Evolutionary conservation across 257 asterid species (phyloP).

Genomic region (Capsicum rhomboideum): DNA sequence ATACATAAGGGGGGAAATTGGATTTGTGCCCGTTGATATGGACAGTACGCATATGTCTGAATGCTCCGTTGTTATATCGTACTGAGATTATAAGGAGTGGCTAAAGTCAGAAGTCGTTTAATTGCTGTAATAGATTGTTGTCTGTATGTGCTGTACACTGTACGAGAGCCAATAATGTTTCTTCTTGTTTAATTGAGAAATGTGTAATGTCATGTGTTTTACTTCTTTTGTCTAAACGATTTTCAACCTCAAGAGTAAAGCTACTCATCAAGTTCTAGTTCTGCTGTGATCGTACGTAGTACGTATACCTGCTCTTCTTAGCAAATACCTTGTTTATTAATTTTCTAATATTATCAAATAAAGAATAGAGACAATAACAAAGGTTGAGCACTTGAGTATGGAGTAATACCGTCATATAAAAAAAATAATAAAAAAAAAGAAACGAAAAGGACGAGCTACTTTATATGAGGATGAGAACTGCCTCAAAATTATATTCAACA

Average conservation of each 20-base stretch:
- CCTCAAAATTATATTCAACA: neutral
- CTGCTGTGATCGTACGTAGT: neutral
- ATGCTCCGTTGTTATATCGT: neutral
- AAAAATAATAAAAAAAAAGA: no score
- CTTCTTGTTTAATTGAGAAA: slow-evolving; percentile 1
- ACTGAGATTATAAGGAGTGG: neutral
- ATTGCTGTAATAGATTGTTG: neutral
- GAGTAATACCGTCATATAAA: neutral
- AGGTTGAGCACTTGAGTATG: neutral
- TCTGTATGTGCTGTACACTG: neutral
- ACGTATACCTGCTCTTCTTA: neutral
- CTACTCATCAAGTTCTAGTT: neutral
- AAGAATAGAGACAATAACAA: neutral
- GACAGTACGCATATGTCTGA: neutral
- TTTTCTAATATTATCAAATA: neutral
- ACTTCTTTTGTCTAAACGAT: neutral
- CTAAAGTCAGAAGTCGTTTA: neutral
- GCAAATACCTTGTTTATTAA: neutral
- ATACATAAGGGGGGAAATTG: neutral
- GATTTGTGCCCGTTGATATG: neutral
- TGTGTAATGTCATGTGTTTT: neutral
- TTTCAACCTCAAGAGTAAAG: neutral
- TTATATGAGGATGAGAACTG: neutral
- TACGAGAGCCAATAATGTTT: neutral
- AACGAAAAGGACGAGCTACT: neutral